Percentiles rank a stretch among this genome's conserved stretches.
Conservation (phyloP, 305 asterid species). For the Fraxinus baroniana region DNA sequence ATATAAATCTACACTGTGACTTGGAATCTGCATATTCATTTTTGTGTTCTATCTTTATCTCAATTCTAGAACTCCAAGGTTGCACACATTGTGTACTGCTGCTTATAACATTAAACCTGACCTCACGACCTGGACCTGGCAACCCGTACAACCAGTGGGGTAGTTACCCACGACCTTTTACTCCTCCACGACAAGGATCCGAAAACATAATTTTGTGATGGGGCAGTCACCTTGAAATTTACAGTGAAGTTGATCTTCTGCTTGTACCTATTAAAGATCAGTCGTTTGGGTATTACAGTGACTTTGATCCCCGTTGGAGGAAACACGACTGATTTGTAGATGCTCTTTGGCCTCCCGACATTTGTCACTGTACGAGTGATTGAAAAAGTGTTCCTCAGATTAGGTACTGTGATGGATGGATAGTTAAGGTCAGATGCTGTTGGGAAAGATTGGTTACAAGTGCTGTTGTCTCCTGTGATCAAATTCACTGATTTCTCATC, state of each 20-base stretch:
- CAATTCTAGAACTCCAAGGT: constrained; percentile 2
- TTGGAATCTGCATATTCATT: neutral
- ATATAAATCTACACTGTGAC: neutral
- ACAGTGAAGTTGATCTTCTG: constrained; percentile 68
- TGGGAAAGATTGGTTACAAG: constrained; percentile 46
- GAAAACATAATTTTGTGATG: constrained; percentile 59
- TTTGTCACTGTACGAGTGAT: constrained; percentile 70
- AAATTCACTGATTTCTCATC: constrained; percentile 56
- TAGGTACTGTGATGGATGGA: constrained; percentile 70
- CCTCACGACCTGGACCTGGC: constrained; percentile 39
- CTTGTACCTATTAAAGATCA: constrained; percentile 49
- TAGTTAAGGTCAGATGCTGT: constrained; percentile 71
- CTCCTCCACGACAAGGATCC: constrained; percentile 89
- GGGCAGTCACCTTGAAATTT: constrained; percentile 58
- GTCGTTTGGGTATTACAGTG: constrained; percentile 57
- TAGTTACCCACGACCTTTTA: constrained; percentile 50
- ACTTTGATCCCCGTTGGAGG: constrained; percentile 67
- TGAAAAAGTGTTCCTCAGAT: constrained; percentile 43
- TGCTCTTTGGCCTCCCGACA: constrained; percentile 57
- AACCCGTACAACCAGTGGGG: constrained; percentile 64
- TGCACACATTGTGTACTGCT: neutral
- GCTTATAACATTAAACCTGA: constrained; percentile 38
- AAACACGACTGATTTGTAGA: constrained; percentile 57
- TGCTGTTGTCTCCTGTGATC: constrained; percentile 78
- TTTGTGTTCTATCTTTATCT: neutral